phyloP scores from a whole-genome alignment of 345 rosid genomes.

The Pistacia integerrima region DNA sequence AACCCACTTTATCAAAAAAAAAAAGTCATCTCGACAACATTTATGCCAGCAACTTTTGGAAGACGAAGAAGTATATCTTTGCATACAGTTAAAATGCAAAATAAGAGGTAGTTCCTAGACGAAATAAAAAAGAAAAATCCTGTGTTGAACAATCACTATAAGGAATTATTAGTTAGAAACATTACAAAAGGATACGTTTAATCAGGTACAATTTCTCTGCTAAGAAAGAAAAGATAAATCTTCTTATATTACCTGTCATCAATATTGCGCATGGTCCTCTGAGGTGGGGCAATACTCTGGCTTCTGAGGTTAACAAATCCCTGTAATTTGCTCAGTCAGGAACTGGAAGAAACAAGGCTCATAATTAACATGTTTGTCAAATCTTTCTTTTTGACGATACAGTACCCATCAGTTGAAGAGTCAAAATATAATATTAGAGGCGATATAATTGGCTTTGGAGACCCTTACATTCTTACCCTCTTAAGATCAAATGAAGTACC shows the following conservation, averaged over 20 bases:
- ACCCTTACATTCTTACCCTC: no score
- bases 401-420: no score
- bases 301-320: slow-evolving; percentile 99
- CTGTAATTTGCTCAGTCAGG: slow-evolving; percentile 51
- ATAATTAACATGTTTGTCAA: not conserved
- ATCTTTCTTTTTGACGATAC: not conserved
- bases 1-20: not conserved
- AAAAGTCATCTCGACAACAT: slow-evolving; percentile 92
- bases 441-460: no score
- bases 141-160: not conserved
- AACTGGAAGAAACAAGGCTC: not conserved
- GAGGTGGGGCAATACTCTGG: slow-evolving; percentile 97
- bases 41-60: slow-evolving; percentile 89
- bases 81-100: slow-evolving; percentile 72
- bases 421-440: no score
- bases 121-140: slow-evolving; percentile 14
- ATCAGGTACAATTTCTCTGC: not conserved
- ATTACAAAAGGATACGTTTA: no score
- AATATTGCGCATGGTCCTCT: slow-evolving; percentile 97
- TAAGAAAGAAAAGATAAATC: not conserved
- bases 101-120: slow-evolving; percentile 72
- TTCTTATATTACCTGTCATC: slow-evolving; percentile 73
- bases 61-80: slow-evolving; percentile 73
- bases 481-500: no score
- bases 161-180: not conserved